Evolutionary conservation across 2,329 filamentous ascomycete species (phyloP), one percentile per base, ranked within the genome.

Genomic region (Sclerotinia sclerotiorum): DNA sequence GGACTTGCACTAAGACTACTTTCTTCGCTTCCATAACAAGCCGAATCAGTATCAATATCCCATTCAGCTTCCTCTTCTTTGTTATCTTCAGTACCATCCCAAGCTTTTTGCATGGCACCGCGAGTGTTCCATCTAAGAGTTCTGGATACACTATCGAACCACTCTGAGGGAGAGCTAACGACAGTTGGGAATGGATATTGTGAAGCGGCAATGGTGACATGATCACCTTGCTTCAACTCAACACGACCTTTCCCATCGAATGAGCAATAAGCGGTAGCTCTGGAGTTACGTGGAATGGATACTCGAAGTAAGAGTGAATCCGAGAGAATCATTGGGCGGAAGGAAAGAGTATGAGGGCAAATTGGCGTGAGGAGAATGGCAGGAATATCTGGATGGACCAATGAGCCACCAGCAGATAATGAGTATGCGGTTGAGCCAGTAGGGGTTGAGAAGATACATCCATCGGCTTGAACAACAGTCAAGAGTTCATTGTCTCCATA

Each of bases 131-230:
- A 99, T 71, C 94, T 87, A 69, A 99, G 84, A 4, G 94, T 97
- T 70, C 94, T 88, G 65, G 92, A 93, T 61, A 99, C 93, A 76
- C 92, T 96, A 79, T 97, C 92, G 77, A 99, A 97, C 95, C 95
- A 99, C 79, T 99, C 95, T 0, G 90, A 91, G 70, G 90, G 90
- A 71, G 90, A 92, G 72, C 93, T 91, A 69, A 96, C 92, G 55
- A 99, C 94, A 0, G 95, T 98, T 3, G 95, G 95, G 82, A 99
- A 98, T 0, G 95, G 95, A 76, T 97, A 99, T 78, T 97, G 93
- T 42, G 92, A 96, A 4, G 95, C 95, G 52, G 94, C 93, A 75
- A 99, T 95, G 70, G 94, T 97, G 78, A 99, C 95, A 75, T 94
- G 92, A 80, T 99, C 95, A 66, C 95, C 95, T 76, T 94, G 92